Evolutionary conservation across 768 basidiomycete species (phyloP), one percentile per base, ranked within the genome.

Genomic region (Pleurotus citrinopileatus): DNA sequence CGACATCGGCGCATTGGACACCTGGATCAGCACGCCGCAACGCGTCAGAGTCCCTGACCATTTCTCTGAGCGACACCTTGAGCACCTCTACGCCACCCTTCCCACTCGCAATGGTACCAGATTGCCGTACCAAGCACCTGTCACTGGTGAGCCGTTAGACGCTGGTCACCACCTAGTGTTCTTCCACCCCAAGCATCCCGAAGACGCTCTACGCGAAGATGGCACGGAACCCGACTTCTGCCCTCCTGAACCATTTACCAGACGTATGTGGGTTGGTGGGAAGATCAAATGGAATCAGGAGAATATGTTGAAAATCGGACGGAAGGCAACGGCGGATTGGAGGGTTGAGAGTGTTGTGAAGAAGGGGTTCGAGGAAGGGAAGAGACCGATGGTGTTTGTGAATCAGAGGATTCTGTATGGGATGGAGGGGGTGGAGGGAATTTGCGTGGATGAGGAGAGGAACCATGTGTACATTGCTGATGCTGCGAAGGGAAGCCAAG

Each of bases 211-310:
- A 34, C 76, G 84, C 8, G 59, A 72, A 15, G 89, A 91, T 60
- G 88, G 87, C 12, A 89, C 88, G 7, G 88, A 89, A 48, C 73
- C 78, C 1, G 81, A 86, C 45, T 83, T 88, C 51, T 83, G 83
- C 58, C 87, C 89, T 2, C 89, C 89, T 0, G 71, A 77, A 50
- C 87, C 88, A 2, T 90, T 88, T 69, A 79, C 82, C 23, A 75
- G 84, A 55, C 73, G 89, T n/a, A 91, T 91, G 89, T 91, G 89
- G 88, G 87, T 86, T 2, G 78, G 85, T 20, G 89, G 89, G 3
- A 77, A 69, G 60, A 83, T 91, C 64, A 70, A 68, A 22, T 91
- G 86, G 86, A 75, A 82, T 59, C 59, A 68, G 42, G 52, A 64
- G 27, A 65, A 67, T 27, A 76, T 78, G 1, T 64, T 91, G 57